Conservation (phyloP, 768 basidiomycete species). For the Rhizopogon vinicolor region DNA sequence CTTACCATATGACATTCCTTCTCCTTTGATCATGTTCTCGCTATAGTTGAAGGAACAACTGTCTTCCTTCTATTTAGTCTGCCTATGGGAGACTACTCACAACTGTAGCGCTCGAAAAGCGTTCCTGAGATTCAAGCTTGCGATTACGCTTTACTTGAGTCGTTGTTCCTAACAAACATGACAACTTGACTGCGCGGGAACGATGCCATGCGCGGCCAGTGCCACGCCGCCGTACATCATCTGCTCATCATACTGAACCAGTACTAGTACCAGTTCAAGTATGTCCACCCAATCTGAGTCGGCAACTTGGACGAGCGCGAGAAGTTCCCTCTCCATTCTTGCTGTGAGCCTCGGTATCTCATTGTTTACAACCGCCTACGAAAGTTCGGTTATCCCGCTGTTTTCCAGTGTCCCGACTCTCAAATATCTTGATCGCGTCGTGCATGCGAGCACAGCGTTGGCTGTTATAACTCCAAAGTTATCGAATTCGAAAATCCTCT, state of each 20-base stretch:
- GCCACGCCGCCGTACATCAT: too few relatives aligned
- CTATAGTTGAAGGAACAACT: neutral
- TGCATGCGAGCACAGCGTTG: slow-evolving; percentile 32
- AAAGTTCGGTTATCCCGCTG: slow-evolving; percentile 60
- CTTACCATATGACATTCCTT: neutral
- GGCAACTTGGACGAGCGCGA: slow-evolving; percentile 9
- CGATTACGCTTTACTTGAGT: too few relatives aligned
- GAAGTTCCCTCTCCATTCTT: slow-evolving; percentile 21
- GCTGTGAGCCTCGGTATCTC: slow-evolving; percentile 36
- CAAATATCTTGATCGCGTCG: slow-evolving; percentile 39
- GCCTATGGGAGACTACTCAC: neutral
- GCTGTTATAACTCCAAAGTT: slow-evolving; percentile 27
- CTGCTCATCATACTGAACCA: too few relatives aligned
- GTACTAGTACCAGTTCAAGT: neutral
- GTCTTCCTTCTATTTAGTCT: too few relatives aligned
- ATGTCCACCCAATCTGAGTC: slow-evolving; percentile 2
- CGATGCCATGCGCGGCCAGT: too few relatives aligned
- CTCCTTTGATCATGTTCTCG: neutral
- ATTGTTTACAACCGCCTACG: slow-evolving; percentile 57
- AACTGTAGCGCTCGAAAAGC: neutral
- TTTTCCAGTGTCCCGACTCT: slow-evolving; percentile 60
- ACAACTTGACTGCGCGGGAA: too few relatives aligned
- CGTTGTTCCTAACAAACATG: too few relatives aligned
- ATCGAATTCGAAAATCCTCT: slow-evolving; percentile 16
- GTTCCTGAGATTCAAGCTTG: too few relatives aligned